Evolutionary conservation across 139 green algal genomes (phyloP).

Genomic region (Spirogloea muscicola): DNA sequence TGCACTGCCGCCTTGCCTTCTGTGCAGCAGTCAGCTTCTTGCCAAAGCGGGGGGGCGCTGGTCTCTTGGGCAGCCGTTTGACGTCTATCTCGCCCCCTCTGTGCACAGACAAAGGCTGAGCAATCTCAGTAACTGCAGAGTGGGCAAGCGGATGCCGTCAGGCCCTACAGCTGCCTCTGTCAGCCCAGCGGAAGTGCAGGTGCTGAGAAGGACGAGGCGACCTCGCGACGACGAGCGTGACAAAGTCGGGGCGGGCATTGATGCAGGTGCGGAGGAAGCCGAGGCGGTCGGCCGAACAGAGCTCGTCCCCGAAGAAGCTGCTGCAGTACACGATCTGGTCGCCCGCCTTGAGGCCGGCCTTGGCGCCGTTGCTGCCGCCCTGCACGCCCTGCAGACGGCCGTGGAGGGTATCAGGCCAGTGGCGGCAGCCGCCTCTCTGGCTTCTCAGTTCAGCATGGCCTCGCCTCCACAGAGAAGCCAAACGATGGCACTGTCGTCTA

Average conservation of each 20-base stretch:
- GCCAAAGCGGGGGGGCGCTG: slow-evolving; percentile 83
- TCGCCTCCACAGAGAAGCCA: no score
- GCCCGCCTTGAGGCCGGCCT: slow-evolving; percentile 74
- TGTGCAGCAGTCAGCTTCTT: slow-evolving; percentile 73
- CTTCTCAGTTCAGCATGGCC: no score
- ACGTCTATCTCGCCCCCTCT: slow-evolving; percentile 63
- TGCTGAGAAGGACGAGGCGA: background rate
- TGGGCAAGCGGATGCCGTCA: no score
- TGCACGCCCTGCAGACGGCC: slow-evolving; percentile 38
- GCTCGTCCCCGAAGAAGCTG: slow-evolving; percentile 96
- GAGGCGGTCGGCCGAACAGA: slow-evolving; percentile 77
- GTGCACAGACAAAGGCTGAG: no score
- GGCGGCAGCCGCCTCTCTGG: no score
- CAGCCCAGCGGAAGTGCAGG: no score
- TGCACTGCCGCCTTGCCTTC: slow-evolving; percentile 24
- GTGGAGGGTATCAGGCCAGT: no score
- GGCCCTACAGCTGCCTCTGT: no score
- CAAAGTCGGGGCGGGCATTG: slow-evolving; percentile 81
- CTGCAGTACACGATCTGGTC: slow-evolving; percentile 56
- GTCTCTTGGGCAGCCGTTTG: slow-evolving; percentile 89
- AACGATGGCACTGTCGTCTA: no score
- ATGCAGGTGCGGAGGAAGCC: slow-evolving; percentile 63
- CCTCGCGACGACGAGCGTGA: slow-evolving; percentile 49
- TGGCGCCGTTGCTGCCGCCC: slow-evolving; percentile 80
- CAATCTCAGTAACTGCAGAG: no score